Conservation (phyloP, 805 yeast species). For the Candida ipomoeae region DNA sequence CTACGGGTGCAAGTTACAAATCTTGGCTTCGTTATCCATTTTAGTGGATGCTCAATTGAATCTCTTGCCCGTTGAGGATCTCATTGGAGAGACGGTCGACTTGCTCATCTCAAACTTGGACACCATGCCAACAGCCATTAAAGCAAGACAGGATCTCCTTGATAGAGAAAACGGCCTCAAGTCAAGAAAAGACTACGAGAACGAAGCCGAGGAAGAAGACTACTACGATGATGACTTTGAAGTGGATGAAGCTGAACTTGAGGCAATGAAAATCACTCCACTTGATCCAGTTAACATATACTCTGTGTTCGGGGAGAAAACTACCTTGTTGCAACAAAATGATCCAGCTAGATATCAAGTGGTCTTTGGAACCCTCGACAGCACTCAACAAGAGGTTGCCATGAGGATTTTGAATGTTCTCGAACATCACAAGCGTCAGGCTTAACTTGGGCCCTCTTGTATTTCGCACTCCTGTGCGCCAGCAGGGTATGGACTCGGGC, state of each 20-base stretch:
- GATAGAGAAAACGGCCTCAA: slow-evolving; percentile 36
- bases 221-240: slow-evolving; percentile 31
- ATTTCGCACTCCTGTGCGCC: not conserved
- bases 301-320: slow-evolving; percentile 54
- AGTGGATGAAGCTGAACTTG: slow-evolving; percentile 71
- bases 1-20: slow-evolving; percentile 52
- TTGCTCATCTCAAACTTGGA: slow-evolving; percentile 40
- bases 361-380: slow-evolving; percentile 39
- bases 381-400: slow-evolving; percentile 32
- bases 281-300: slow-evolving; percentile 75
- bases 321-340: slow-evolving; percentile 45
- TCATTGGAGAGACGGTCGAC: slow-evolving; percentile 35
- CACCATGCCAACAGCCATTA: slow-evolving; percentile 46
- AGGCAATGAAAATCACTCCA: slow-evolving; percentile 77
- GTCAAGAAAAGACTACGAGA: slow-evolving; percentile 21
- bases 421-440: slow-evolving; percentile 13
- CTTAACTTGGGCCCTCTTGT: not conserved
- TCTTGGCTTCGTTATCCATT: slow-evolving; percentile 42
- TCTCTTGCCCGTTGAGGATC: slow-evolving; percentile 29
- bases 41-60: slow-evolving; percentile 28
- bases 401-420: slow-evolving; percentile 25
- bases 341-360: slow-evolving; percentile 48
- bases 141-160: slow-evolving; percentile 42
- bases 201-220: slow-evolving; percentile 29
- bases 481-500: not conserved